Evolutionary conservation across 495 filamentous ascomycete species (phyloP), one percentile per base, ranked within the genome.

Genomic region (Tuber borchii): DNA sequence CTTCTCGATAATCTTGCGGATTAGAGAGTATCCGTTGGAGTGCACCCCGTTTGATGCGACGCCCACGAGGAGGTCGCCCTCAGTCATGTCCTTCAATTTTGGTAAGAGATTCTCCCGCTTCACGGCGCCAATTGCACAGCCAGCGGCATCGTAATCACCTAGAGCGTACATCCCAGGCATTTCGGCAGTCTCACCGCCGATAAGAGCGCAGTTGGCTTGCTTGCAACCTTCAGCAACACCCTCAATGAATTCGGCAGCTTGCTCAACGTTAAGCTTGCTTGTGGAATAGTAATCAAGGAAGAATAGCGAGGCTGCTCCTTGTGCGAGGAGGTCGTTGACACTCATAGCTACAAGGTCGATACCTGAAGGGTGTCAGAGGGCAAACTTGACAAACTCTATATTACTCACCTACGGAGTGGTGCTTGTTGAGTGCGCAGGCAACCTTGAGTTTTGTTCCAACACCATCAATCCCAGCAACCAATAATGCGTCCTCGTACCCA

Each of bases 311-410:
- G 95, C 91, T 1, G 95, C 95, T 71, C 95, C 95, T 84, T 97
- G 94, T 20, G 97, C 95, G 69, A 98, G 90, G 0, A 98, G 88
- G 84, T 98, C 95, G 84, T 99, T 98, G 82, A 97, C 95, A 84
- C 96, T 97, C 96, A 98, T 98, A 77, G 95, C 95, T 2, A 98
- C 96, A 19, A 99, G 88, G 83, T 99, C 95, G 80, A 98, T 93
- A 77, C 93, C 71, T 73, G 46, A 16, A 6, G 43, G 4, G 37
- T 51, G n/a, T 73, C 14, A 73, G 71, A 71, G 71, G 74, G 39
- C 40, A 20, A 71, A n/a, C 17, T 43, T n/a, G 3, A 34, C 26
- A 34, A 12, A 34, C 0, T 65, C 6, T 34, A 51, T 42, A 69
- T 40, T 73, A 84, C 34, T 31, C 16, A 37, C 74, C 95, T 19